These are phyloP conservation scores for Ajuga chamaepitys DNA, from an alignment of 257 asterid genomes.

Conservation along the genomic window DNA sequence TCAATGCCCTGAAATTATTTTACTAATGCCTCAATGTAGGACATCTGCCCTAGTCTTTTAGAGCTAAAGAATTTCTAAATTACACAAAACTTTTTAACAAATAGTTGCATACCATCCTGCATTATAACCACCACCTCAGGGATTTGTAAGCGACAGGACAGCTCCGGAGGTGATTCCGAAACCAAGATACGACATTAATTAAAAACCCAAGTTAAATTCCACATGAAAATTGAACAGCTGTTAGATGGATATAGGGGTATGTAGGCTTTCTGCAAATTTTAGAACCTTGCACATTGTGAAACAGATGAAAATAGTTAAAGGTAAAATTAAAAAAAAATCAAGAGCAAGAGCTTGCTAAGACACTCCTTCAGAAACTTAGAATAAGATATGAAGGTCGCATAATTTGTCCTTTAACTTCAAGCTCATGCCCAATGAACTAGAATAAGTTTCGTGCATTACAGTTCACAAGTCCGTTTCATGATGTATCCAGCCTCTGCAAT, in stretches of 20 bases:
- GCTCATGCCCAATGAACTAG: neutral
- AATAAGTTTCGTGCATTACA: too few species aligned
- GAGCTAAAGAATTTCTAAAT: constrained; percentile 11
- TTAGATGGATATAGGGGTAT: neutral
- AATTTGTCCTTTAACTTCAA: neutral
- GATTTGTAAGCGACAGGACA: constrained; percentile 23
- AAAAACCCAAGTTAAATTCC: constrained; percentile 19
- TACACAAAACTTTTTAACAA: constrained; percentile 1
- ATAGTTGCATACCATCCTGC: constrained; percentile 82
- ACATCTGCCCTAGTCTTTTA: constrained; percentile 10
- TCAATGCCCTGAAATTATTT: constrained; percentile 69
- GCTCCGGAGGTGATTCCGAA: constrained; percentile 38
- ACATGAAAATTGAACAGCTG: neutral
- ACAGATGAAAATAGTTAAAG: constrained; percentile 9
- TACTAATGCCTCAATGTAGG: constrained; percentile 3
- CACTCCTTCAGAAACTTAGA: constrained; percentile 3
- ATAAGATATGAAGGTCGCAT: neutral
- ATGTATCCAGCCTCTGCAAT: too few species aligned
- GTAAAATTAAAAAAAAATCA: neutral
- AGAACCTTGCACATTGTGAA: constrained; percentile 5
- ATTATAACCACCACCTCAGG: constrained; percentile 35
- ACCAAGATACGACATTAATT: constrained; percentile 18
- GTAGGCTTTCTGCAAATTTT: neutral
- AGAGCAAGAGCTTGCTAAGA: neutral
- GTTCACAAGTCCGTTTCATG: too few species aligned